phyloP scores from a whole-genome alignment of 202 grass and related monocot species.

The Alloteropsis angusta region DNA sequence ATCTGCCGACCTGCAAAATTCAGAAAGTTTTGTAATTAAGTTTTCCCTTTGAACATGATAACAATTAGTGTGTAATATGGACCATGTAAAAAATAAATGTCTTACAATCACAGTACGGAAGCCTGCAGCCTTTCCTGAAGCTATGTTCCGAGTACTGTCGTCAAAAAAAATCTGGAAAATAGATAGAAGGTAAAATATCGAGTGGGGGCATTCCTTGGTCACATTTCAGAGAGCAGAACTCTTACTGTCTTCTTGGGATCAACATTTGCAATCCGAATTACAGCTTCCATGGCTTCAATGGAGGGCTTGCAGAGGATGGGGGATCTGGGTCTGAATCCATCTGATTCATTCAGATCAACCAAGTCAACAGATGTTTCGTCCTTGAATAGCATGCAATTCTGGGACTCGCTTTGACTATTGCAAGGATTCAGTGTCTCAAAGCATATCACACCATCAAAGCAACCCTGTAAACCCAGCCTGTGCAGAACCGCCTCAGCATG shows the following conservation, averaged over 20 bases:
- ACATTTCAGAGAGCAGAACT: neutral
- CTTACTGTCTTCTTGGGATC: conserved; percentile 44
- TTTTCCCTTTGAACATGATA: neutral
- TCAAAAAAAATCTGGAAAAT: conserved; percentile 55
- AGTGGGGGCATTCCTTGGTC: neutral
- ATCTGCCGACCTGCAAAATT: conserved; percentile 52
- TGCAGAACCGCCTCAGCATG: conserved; percentile 33
- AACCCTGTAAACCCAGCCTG: conserved; percentile 42
- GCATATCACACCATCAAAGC: conserved; percentile 57
- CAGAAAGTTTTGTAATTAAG: neutral
- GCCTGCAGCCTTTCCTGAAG: conserved; percentile 51
- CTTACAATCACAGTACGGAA: conserved; percentile 63
- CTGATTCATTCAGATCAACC: neutral
- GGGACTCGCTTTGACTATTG: neutral
- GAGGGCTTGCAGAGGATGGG: conserved; percentile 52
- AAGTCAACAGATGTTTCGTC: conserved; percentile 13
- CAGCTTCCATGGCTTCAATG: conserved; percentile 47
- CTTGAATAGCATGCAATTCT: neutral
- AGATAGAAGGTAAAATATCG: neutral
- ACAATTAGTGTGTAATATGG: neutral
- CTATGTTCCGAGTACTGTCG: conserved; percentile 51
- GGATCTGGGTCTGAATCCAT: conserved; percentile 24
- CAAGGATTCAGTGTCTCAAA: conserved; percentile 57
- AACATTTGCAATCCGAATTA: conserved; percentile 33
- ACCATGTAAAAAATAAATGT: neutral